Percentiles rank a stretch among this genome's conserved stretches.
These are phyloP conservation scores for Trichosporon sp. DNA, from an alignment of 1,284 basidiomycete species.

Conservation along the genomic window DNA sequence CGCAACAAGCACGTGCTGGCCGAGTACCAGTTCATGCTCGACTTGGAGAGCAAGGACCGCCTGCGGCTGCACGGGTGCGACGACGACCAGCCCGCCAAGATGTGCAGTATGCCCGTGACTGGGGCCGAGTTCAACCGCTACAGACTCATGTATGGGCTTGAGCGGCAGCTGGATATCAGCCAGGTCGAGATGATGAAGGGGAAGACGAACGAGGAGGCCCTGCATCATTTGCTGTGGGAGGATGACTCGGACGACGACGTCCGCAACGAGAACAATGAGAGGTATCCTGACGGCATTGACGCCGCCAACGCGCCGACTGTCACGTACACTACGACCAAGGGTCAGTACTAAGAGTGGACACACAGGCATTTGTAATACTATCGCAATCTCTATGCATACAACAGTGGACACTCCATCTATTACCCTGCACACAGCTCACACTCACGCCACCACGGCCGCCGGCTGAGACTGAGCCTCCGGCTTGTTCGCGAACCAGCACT, in stretches of 20 bases:
- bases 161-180: slow-evolving; percentile 14
- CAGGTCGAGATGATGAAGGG: slow-evolving; percentile 18
- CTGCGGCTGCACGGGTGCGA: slow-evolving; percentile 14
- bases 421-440: not conserved
- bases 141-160: slow-evolving; percentile 13
- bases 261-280: not conserved
- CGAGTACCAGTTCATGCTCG: slow-evolving; percentile 18
- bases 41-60: slow-evolving; percentile 14
- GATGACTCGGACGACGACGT: slow-evolving; percentile 8
- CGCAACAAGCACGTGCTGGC: slow-evolving; percentile 15
- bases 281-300: not conserved
- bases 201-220: slow-evolving; percentile 10
- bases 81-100: slow-evolving; percentile 14
- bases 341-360: not conserved
- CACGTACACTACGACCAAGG: not conserved
- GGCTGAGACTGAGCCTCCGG: not conserved
- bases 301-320: not conserved
- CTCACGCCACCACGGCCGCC: not conserved
- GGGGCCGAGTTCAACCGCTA: slow-evolving; percentile 14
- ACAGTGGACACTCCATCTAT: slow-evolving; percentile 12
- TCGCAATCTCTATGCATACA: slow-evolving; percentile 19
- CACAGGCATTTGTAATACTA: not conserved
- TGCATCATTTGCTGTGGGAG: slow-evolving; percentile 8
- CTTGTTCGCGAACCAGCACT: slow-evolving; percentile 29
- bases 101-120: slow-evolving; percentile 8